Evolutionary conservation across 2,329 filamentous ascomycete genomes (phyloP).

Genomic region (Emericellopsis atlantica): DNA sequence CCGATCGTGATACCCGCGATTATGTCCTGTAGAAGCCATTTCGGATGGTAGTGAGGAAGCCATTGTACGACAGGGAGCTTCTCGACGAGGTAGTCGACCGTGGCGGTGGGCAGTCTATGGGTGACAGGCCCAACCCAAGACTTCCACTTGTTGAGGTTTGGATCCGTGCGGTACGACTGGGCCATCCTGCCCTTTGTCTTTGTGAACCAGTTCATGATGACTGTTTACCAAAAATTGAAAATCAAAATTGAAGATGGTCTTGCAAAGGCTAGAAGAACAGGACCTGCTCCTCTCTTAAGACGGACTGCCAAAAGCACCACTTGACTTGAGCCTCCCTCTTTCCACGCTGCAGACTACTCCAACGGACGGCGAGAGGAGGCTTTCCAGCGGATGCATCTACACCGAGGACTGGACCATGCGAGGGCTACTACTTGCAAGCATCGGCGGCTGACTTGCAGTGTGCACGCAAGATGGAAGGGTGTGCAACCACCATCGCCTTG

Average conservation of each 20-base stretch:
- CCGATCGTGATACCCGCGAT: conserved; percentile 50
- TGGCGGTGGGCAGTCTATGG: conserved; percentile 32
- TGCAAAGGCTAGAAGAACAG: too few relatives aligned
- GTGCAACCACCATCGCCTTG: too few relatives aligned
- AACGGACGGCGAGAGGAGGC: not conserved
- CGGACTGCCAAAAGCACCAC: too few relatives aligned
- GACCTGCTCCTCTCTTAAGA: too few relatives aligned
- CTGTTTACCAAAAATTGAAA: not conserved
- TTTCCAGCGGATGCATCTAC: not conserved
- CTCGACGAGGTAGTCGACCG: conserved; percentile 41
- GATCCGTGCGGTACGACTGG: conserved; percentile 11
- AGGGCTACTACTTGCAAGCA: too few relatives aligned
- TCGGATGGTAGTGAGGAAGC: conserved; percentile 46
- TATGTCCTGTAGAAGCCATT: conserved; percentile 49
- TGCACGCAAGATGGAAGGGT: not conserved
- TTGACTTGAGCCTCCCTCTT: not conserved
- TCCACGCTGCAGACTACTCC: not conserved
- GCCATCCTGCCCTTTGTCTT: conserved; percentile 7
- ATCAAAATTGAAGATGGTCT: too few relatives aligned
- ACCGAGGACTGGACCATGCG: too few relatives aligned
- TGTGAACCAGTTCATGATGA: conserved; percentile 4
- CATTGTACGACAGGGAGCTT: conserved; percentile 51
- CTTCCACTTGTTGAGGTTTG: conserved; percentile 11
- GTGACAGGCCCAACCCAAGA: conserved; percentile 10
- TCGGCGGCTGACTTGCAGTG: too few relatives aligned